Percentiles rank a stretch among this genome's conserved stretches.
Evolutionary conservation across 1,284 basidiomycete species (phyloP).

Genomic region (Tilletia horrida): DNA sequence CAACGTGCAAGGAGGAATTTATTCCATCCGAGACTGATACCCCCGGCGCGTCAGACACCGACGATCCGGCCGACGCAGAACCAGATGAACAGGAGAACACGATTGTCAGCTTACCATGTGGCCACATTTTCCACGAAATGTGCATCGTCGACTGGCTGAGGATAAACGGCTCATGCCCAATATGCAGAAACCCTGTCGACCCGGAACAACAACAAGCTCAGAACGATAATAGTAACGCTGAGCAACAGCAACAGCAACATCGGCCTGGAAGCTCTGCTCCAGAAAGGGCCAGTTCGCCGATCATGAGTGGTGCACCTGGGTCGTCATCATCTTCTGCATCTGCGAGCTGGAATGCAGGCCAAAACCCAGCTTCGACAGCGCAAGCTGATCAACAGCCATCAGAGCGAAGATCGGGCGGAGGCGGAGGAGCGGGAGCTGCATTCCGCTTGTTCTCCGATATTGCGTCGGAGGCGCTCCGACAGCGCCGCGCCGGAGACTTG

Average conservation of each 20-base stretch:
- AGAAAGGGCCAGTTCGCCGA: background rate
- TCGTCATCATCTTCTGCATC: background rate
- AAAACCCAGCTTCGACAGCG: no score
- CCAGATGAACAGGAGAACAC: constrained; percentile 36
- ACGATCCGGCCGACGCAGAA: constrained; percentile 21
- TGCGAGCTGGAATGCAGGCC: background rate
- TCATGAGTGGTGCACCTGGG: background rate
- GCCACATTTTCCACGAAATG: constrained; percentile 43
- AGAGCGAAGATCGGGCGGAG: background rate
- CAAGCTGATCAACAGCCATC: no score
- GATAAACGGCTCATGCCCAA: constrained; percentile 43
- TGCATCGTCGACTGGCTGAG: constrained; percentile 47
- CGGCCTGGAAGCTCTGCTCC: no score
- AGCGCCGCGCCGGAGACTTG: background rate
- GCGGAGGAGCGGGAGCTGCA: background rate
- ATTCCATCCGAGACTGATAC: constrained; percentile 17
- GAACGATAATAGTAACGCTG: no score
- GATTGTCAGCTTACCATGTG: constrained; percentile 42
- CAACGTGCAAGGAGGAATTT: constrained; percentile 48
- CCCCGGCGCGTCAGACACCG: constrained; percentile 21
- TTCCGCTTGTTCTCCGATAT: background rate
- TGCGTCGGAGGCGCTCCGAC: background rate
- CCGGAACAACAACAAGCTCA: background rate
- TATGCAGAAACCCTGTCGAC: constrained; percentile 38
- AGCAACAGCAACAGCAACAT: no score